Base-by-base conservation (phyloP, 352 stramenopile species). In the Pythium periplocum region DNA sequence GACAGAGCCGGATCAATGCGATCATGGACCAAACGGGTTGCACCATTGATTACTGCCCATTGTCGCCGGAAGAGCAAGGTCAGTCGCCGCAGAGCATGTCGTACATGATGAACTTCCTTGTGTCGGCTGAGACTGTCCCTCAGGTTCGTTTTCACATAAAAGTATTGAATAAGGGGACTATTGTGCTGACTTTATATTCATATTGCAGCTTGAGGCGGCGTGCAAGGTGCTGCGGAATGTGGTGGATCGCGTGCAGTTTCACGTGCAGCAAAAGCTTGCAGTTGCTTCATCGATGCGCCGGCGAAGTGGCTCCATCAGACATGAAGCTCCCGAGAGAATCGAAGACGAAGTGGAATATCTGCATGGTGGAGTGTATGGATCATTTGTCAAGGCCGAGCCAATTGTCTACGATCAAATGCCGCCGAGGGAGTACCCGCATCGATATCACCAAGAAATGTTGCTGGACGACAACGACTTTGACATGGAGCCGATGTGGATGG, bases 11-110 rank as follows among this genome's bases (percentile, higher is more conserved):
- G n/a, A 77, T 88, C 48, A 81, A 77, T 38, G 34, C 51, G 2
- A 87, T 90, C 48, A 74, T 76, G 45, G 55, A 62, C 8, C 51
- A 62, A 2, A 84, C 73, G 0, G 71, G 59, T 3, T 86, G 73
- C 42, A 75, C 71, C 9, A 76, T 90, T 35, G 75, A 87, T 48
- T 87, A 87, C 48, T 90, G 79, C 8, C 73, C 79, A 3, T 53
- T 79, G 43, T 83, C 75, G 0, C 75, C 79, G 0, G 69, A 70
- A 4, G 77, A 87, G n/a, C 54, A 73, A 35, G 57, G 69, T 47
- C 60, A 69, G 38, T 69, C 54, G 12, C 63, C 62, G 1, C 50
- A 49, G 36, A 74, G 38, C 39, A 48, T 34, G 6, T 51, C 55
- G 10, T 85, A 69, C 59, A 57, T 73, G 26, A 79, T 88, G 69